Percentiles rank a stretch among this genome's conserved stretches.
Evolutionary conservation across 352 stramenopile species (phyloP).

Genomic region (Phytophthora palmivora): DNA sequence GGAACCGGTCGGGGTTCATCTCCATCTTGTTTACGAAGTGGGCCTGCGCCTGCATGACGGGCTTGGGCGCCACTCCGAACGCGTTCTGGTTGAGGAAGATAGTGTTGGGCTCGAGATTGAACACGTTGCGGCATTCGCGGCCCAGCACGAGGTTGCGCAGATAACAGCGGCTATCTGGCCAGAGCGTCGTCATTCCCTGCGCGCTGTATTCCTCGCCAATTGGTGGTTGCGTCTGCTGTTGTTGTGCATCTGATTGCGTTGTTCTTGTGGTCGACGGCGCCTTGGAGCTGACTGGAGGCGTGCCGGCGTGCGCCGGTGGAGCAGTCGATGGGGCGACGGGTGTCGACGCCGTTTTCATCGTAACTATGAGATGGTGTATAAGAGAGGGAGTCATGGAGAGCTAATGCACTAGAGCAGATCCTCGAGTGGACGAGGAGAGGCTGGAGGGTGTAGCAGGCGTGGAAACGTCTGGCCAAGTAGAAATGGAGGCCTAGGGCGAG

Average conservation of each 20-base stretch:
- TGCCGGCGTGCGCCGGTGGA: conserved; percentile 20
- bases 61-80: conserved; percentile 76
- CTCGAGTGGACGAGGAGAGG: neutral
- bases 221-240: conserved; percentile 19
- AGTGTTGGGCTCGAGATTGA: conserved; percentile 82
- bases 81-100: conserved; percentile 88
- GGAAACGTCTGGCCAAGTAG: neutral
- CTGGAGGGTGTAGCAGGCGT: neutral
- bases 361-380: neutral
- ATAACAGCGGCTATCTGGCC: conserved; percentile 65
- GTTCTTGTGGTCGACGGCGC: neutral
- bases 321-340: conserved; percentile 16
- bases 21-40: conserved; percentile 91
- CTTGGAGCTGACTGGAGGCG: conserved; percentile 13
- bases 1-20: conserved; percentile 86
- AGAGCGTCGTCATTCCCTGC: conserved; percentile 73
- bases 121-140: conserved; percentile 72
- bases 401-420: neutral
- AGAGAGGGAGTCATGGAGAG: neutral
- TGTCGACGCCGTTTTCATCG: conserved; percentile 45
- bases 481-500: neutral
- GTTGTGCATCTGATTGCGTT: conserved; percentile 30
- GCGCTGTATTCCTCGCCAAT: conserved; percentile 1
- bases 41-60: conserved; percentile 82
- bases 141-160: conserved; percentile 70